phyloP scores from a whole-genome alignment of 1,139 yeast genomes.

The Candida labiduridarum region DNA sequence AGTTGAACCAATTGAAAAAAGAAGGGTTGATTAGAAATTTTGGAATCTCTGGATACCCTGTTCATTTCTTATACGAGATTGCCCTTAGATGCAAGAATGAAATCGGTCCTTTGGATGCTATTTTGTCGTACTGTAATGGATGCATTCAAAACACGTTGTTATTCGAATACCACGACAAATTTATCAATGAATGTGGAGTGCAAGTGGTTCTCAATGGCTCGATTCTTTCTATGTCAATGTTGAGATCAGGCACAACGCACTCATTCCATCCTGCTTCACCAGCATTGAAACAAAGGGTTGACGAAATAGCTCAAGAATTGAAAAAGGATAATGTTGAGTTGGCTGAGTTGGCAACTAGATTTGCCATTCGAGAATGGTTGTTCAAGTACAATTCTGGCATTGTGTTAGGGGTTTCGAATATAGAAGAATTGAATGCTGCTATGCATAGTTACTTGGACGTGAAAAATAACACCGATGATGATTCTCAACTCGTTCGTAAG shows the following conservation, averaged over 20 bases:
- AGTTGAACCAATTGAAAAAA: slow-evolving; percentile 57
- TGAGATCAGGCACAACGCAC: slow-evolving; percentile 68
- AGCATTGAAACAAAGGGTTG: slow-evolving; percentile 59
- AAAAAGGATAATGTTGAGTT: slow-evolving; percentile 54
- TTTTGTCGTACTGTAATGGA: slow-evolving; percentile 79
- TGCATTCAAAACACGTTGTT: slow-evolving; percentile 77
- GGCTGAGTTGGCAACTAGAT: slow-evolving; percentile 82
- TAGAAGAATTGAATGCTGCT: slow-evolving; percentile 66
- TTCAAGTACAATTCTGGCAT: slow-evolving; percentile 50
- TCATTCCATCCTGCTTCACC: slow-evolving; percentile 79
- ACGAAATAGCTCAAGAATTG: slow-evolving; percentile 51
- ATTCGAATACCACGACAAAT: slow-evolving; percentile 48
- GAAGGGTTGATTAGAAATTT: slow-evolving; percentile 66
- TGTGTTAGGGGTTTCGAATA: slow-evolving; percentile 72
- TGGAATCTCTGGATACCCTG: slow-evolving; percentile 90
- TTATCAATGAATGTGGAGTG: slow-evolving; percentile 57
- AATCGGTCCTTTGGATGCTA: slow-evolving; percentile 64
- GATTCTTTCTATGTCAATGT: slow-evolving; percentile 83
- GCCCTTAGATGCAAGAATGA: slow-evolving; percentile 39
- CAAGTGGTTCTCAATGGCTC: slow-evolving; percentile 73
- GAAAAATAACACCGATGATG: slow-evolving; percentile 31
- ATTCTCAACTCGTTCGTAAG: slow-evolving; percentile 46
- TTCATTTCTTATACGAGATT: slow-evolving; percentile 59
- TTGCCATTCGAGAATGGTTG: slow-evolving; percentile 66
- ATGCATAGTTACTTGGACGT: slow-evolving; percentile 58